phyloP scores from a whole-genome alignment of 208 protist genomes.

The Leishmania lainsoni region DNA sequence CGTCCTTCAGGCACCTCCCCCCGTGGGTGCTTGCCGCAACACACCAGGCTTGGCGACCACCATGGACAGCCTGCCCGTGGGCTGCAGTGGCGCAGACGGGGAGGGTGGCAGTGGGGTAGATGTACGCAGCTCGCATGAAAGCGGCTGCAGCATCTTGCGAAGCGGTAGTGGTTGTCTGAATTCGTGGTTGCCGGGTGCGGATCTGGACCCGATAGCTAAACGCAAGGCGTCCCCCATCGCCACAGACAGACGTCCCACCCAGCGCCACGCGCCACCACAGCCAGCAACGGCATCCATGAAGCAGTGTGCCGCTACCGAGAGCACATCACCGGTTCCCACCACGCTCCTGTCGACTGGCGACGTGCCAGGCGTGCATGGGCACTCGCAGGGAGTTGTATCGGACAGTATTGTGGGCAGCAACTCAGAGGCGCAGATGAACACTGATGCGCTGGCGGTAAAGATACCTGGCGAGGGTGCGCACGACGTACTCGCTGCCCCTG shows the following conservation, averaged over 20 bases:
- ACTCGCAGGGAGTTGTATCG: background rate
- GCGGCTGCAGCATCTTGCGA: background rate
- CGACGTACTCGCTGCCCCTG: background rate
- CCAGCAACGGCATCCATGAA: background rate
- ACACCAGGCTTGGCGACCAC: slow-evolving; percentile 11
- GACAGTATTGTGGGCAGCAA: background rate
- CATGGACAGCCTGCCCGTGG: slow-evolving; percentile 3
- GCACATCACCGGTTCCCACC: slow-evolving; percentile 1
- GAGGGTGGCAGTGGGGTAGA: background rate
- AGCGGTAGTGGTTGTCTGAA: background rate
- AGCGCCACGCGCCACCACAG: background rate
- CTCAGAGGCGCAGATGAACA: background rate
- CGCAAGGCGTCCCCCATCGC: background rate
- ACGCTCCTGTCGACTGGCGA: background rate
- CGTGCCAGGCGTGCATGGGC: background rate
- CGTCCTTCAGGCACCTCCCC: background rate
- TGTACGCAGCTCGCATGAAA: background rate
- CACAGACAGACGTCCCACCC: background rate
- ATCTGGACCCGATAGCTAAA: background rate
- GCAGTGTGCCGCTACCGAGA: background rate
- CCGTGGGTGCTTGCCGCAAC: slow-evolving; percentile 6
- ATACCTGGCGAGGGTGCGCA: background rate
- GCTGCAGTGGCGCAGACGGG: background rate
- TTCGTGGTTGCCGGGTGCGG: background rate
- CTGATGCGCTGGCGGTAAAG: background rate